phyloP scores from a whole-genome alignment of 805 yeast genomes.

The Starmerella riodocensis region DNA sequence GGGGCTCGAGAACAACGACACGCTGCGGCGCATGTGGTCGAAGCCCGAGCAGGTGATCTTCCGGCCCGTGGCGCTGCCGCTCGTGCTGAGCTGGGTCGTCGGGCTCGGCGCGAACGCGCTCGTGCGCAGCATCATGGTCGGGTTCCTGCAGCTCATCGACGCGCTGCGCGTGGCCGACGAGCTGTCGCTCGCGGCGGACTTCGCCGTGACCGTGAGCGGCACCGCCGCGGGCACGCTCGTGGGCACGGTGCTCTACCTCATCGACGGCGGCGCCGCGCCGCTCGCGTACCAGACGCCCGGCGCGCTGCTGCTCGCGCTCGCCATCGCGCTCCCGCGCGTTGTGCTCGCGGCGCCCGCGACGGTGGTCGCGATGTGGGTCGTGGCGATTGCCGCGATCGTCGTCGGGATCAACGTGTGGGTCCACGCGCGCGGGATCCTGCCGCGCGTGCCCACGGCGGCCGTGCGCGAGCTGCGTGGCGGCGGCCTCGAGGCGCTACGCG shows the following conservation, averaged over 20 bases:
- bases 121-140: slow-evolving; percentile 15
- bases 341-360: slow-evolving; percentile 4
- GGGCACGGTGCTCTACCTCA: slow-evolving; percentile 13
- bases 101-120: slow-evolving; percentile 18
- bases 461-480: slow-evolving; percentile 9
- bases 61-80: slow-evolving; percentile 18
- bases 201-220: slow-evolving; percentile 13
- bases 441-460: slow-evolving; percentile 6
- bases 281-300: slow-evolving; percentile 4
- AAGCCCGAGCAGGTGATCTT: slow-evolving; percentile 20
- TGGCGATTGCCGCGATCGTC: background rate
- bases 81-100: slow-evolving; percentile 12
- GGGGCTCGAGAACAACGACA: slow-evolving; percentile 21
- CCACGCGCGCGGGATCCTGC: background rate
- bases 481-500: background rate
- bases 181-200: slow-evolving; percentile 11
- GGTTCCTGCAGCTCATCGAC: slow-evolving; percentile 20
- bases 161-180: slow-evolving; percentile 9
- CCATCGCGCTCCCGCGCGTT: slow-evolving; percentile 4
- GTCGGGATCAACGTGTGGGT: slow-evolving; percentile 9
- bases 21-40: slow-evolving; percentile 22
- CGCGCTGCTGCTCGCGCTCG: slow-evolving; percentile 3
- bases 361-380: slow-evolving; percentile 12
- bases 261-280: slow-evolving; percentile 17
- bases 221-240: slow-evolving; percentile 16